Percentiles rank a stretch among this genome's conserved stretches.
Conservation (phyloP, 1,284 basidiomycete species). For the Cutaneotrichosporon spelunceum region DNA sequence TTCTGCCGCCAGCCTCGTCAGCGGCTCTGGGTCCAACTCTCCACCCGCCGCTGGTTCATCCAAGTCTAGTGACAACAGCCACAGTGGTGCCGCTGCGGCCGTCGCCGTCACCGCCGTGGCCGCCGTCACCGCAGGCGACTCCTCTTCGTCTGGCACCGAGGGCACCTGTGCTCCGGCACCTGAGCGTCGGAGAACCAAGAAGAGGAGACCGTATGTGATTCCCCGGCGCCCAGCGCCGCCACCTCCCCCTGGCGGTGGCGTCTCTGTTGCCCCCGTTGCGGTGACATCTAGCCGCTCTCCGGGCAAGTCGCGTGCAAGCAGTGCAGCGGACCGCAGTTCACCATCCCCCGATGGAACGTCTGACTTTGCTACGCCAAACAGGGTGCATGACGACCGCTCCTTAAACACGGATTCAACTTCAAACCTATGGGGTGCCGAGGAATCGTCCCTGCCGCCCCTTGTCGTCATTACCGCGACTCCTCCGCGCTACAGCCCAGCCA, state of each 20-base stretch:
- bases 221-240: conserved; percentile 37
- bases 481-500: conserved; percentile 15
- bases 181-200: conserved; percentile 24
- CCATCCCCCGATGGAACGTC: conserved; percentile 3
- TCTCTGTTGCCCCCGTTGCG: conserved; percentile 1
- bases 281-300: conserved; percentile 11
- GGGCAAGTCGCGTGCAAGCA: background rate
- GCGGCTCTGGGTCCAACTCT: background rate
- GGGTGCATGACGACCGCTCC: background rate
- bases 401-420: background rate
- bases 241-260: conserved; percentile 22
- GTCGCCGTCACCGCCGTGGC: no score
- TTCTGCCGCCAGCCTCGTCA: background rate
- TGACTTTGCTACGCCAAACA: background rate
- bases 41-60: background rate
- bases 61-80: background rate
- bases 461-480: conserved; percentile 14
- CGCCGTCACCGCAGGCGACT: no score
- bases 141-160: background rate
- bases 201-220: conserved; percentile 33
- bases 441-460: conserved; percentile 3
- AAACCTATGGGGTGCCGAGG: background rate
- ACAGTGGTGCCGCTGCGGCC: background rate
- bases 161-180: background rate
- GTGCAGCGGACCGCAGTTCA: conserved; percentile 4